Percentiles rank a stretch among this genome's conserved stretches.
Conservation (phyloP, 495 filamentous ascomycete species). For the Jackrogersella multiformis region DNA sequence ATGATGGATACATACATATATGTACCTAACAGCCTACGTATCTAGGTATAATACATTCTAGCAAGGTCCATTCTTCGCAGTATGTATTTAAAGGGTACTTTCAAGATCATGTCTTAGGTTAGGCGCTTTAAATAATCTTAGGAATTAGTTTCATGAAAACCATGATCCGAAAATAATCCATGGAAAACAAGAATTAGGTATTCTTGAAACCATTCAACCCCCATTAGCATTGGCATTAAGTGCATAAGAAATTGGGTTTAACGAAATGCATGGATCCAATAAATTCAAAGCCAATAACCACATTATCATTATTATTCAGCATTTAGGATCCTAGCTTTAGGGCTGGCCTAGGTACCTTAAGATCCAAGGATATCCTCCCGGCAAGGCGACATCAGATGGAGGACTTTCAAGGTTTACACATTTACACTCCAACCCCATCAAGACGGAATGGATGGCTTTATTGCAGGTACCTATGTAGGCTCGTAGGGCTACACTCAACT, state of each 20-base stretch:
- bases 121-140: no score
- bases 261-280: background rate
- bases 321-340: constrained; percentile 17
- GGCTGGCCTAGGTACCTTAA: constrained; percentile 14
- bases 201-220: background rate
- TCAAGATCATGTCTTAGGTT: background rate
- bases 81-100: background rate
- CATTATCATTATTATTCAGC: constrained; percentile 10
- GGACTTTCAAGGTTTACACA: no score
- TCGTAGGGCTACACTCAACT: constrained; percentile 17
- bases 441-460: constrained; percentile 9
- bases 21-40: background rate
- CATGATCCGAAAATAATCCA: background rate
- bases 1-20: background rate
- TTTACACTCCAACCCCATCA: no score
- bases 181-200: background rate
- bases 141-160: no score
- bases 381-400: constrained; percentile 6
- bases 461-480: no score
- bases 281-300: background rate
- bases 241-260: no score
- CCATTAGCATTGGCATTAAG: no score
- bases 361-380: background rate
- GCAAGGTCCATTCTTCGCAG: no score
- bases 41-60: no score